Conservation (phyloP, 179 eudicot genomes). For the Actinidia polygama region DNA sequence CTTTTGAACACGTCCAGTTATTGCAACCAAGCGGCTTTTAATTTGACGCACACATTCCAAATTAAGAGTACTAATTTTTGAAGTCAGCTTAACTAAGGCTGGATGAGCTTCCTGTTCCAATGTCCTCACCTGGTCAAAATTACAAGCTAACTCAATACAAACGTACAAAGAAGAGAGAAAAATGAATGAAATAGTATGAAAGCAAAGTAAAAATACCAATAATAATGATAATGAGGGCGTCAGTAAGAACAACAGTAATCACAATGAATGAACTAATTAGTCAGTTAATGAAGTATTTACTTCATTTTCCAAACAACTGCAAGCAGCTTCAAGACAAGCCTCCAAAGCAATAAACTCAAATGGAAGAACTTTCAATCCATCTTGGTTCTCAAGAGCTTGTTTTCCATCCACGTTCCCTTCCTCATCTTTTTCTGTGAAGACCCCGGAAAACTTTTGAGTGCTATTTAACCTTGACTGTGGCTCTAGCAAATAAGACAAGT, state of each 20-base stretch:
- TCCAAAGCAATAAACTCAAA: conserved; percentile 97
- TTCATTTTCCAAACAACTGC: conserved; percentile 89
- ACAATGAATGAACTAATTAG: background rate
- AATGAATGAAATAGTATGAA: background rate
- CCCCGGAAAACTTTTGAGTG: conserved; percentile 49
- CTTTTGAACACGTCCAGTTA: conserved; percentile 86
- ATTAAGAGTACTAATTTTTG: conserved; percentile 78
- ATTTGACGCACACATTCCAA: conserved; percentile 82
- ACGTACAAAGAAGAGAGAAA: background rate
- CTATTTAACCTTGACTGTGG: conserved; percentile 53
- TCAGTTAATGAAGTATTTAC: conserved; percentile 45
- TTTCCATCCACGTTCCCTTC: conserved; percentile 57
- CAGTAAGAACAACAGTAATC: background rate
- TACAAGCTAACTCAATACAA: conserved; percentile 13
- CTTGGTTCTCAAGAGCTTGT: conserved; percentile 68
- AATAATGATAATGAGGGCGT: background rate
- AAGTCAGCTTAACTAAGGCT: conserved; percentile 73
- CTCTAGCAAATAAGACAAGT: conserved; percentile 72
- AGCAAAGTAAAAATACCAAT: background rate
- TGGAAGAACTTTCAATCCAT: conserved; percentile 85
- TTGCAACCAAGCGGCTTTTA: conserved; percentile 79
- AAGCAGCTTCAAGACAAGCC: conserved; percentile 98
- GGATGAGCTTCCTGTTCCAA: conserved; percentile 91
- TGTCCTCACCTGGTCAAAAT: conserved; percentile 59
- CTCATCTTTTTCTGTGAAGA: conserved; percentile 53